Percentiles rank a stretch among this genome's conserved stretches.
Evolutionary conservation across 768 basidiomycete species (phyloP).

Genomic region (Auricularia cornea): DNA sequence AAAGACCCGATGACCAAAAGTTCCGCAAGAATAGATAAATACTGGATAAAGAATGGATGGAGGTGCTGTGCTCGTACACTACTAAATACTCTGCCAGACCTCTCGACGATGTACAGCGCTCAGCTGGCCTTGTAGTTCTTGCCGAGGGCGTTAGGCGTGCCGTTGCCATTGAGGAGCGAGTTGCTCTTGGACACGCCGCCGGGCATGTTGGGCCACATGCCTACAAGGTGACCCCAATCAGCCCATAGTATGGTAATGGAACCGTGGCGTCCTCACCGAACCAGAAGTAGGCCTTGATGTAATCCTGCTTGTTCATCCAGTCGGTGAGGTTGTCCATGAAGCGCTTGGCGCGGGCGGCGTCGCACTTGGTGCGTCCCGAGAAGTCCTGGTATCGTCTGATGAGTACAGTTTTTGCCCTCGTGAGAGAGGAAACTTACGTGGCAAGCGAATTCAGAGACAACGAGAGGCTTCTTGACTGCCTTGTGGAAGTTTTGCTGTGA

Average conservation of each 20-base stretch:
- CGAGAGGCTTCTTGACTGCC: slow-evolving; percentile 37
- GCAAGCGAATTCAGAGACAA: slow-evolving; percentile 67
- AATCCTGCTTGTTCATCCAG: slow-evolving; percentile 35
- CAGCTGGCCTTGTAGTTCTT: slow-evolving; percentile 24
- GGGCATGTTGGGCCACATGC: slow-evolving; percentile 25
- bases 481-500: slow-evolving; percentile 28
- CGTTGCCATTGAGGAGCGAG: slow-evolving; percentile 34
- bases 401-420: too few species aligned
- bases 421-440: slow-evolving; percentile 29
- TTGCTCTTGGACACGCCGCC: neutral
- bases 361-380: neutral
- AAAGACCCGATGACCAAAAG: too few species aligned
- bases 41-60: too few species aligned
- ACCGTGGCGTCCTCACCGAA: slow-evolving; percentile 26
- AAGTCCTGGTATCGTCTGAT: too few species aligned
- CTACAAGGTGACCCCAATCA: slow-evolving; percentile 13
- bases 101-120: too few species aligned
- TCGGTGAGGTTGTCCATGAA: too few species aligned
- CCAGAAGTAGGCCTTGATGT: slow-evolving; percentile 38
- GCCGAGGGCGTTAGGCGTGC: slow-evolving; percentile 47
- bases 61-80: too few species aligned
- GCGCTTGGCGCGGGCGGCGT: slow-evolving; percentile 16
- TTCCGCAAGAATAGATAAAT: too few species aligned
- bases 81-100: too few species aligned
- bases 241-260: too few species aligned